phyloP scores from a whole-genome alignment of 2,329 filamentous ascomycete species.

The Nemania sp. region DNA sequence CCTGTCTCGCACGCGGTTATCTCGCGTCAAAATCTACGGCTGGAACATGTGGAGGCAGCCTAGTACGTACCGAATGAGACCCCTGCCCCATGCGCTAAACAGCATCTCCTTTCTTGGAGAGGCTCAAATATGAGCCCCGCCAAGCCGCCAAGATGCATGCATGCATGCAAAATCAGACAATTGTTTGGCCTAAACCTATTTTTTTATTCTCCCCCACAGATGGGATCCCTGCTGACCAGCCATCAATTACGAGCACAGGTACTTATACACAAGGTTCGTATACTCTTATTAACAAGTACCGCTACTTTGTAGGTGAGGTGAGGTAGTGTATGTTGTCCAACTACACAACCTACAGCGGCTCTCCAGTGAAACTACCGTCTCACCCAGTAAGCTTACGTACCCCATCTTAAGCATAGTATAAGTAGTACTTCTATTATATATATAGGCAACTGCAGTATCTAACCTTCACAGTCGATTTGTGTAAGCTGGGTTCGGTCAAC shows the following conservation, averaged over 20 bases:
- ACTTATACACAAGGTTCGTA: too few relatives aligned
- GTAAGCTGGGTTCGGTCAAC: too few relatives aligned
- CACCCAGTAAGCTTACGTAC: neutral
- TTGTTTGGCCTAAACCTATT: constrained; percentile 9
- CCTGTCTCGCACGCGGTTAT: constrained; percentile 30
- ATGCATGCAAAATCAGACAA: constrained; percentile 25
- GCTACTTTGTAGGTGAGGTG: too few relatives aligned
- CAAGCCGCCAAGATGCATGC: constrained; percentile 22
- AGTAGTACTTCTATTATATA: too few relatives aligned
- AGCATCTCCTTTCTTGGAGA: constrained; percentile 27
- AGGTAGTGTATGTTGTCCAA: neutral
- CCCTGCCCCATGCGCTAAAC: constrained; percentile 14
- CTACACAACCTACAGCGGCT: neutral
- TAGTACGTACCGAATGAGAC: constrained; percentile 18
- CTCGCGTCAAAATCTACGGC: constrained; percentile 31
- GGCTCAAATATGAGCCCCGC: constrained; percentile 26
- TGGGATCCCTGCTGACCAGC: constrained; percentile 17
- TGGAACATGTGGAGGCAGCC: constrained; percentile 19
- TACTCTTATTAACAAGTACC: neutral
- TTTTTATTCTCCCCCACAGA: constrained; percentile 24
- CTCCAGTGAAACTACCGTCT: neutral
- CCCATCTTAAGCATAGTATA: too few relatives aligned
- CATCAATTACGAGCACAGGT: neutral
- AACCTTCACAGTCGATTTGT: too few relatives aligned
- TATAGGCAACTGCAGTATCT: neutral